Evolutionary conservation across 2,329 filamentous ascomycete genomes (phyloP), one percentile per base, ranked within the genome.

Genomic region (Penicillium freii): DNA sequence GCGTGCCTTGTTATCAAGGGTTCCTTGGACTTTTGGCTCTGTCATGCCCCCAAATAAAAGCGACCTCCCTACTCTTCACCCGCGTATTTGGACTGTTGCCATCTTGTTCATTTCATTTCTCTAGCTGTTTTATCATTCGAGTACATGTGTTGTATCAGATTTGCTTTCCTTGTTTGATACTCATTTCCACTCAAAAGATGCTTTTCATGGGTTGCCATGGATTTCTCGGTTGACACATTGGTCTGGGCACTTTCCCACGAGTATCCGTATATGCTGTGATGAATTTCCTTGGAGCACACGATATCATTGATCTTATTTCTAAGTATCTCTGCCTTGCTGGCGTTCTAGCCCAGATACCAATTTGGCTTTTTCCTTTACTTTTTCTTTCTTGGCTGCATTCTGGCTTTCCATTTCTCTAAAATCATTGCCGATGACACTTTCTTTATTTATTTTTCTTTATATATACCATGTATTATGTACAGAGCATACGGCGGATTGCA

Each of bases 31-130:
- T 70, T 65, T 62, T 64, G 60, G 67, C 66, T 69, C 61, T 62
- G 62, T 66, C 65, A 66, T 68, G 66, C 67, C 64, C 61, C 69
- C 66, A 62, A 72, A 67, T 65, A 74, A 73, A 75, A 75, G 71
- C 64, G 59, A 63, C 52, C 52, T 66, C 51, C 56, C 61, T 63
- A 60, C 60, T 65, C 62, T 69, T 66, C 61, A 55, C 64, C 58
- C 61, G 62, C 62, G 58, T 63, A 61, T 48, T 65, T 62, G 64
- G 63, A 55, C 48, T 63, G 43, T 57, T 53, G 58, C 59, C 56
- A 56, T 57, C 15, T 53, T 57, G 51, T 58, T 63, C 50, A 57
- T 61, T 55, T 62, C 52, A 49, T 62, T 61, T 61, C 58, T 49
- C 33, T 60, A 66, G 65, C 39, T 56, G 39, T 52, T 49, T 51